Conservation (phyloP, 2,329 filamentous ascomycete species). For the Mycosphaerella sp. region DNA sequence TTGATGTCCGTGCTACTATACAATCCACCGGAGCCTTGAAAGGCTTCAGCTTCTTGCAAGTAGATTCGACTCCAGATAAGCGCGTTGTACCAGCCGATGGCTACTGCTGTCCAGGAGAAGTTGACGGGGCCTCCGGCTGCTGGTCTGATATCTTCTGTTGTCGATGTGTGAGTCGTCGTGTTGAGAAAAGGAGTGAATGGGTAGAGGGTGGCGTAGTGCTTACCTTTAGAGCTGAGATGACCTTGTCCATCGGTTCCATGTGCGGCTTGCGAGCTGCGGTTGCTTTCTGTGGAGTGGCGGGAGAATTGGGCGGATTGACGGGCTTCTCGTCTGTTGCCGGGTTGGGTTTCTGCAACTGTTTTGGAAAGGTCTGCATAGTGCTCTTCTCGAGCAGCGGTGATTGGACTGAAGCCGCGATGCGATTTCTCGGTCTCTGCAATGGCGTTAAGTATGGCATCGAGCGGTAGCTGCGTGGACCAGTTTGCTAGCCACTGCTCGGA, state of each 20-base stretch:
- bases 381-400: background rate
- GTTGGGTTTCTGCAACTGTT: slow-evolving; percentile 6
- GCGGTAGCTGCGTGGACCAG: slow-evolving; percentile 88
- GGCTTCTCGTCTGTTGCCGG: slow-evolving; percentile 13
- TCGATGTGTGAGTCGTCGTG: no score
- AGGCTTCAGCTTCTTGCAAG: slow-evolving; percentile 74
- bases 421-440: slow-evolving; percentile 19
- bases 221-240: slow-evolving; percentile 15
- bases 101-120: slow-evolving; percentile 22
- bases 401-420: slow-evolving; percentile 1
- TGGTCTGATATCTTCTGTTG: slow-evolving; percentile 11
- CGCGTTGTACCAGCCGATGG: slow-evolving; percentile 88
- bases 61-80: slow-evolving; percentile 93
- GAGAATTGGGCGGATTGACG: slow-evolving; percentile 16
- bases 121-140: slow-evolving; percentile 5
- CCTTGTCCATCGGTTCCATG: slow-evolving; percentile 16
- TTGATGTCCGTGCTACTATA: slow-evolving; percentile 90
- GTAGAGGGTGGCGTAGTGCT: background rate
- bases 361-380: slow-evolving; percentile 13
- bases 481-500: slow-evolving; percentile 80
- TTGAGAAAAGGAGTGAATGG: no score
- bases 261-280: slow-evolving; percentile 5
- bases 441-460: slow-evolving; percentile 49
- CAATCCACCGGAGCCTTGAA: slow-evolving; percentile 73
- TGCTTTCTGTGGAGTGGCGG: slow-evolving; percentile 9